A percentile compares a stretch with the other conserved stretches of the same genome.
phyloP scores from a whole-genome alignment of 306 rosid species.

The Crotalaria pallida region DNA sequence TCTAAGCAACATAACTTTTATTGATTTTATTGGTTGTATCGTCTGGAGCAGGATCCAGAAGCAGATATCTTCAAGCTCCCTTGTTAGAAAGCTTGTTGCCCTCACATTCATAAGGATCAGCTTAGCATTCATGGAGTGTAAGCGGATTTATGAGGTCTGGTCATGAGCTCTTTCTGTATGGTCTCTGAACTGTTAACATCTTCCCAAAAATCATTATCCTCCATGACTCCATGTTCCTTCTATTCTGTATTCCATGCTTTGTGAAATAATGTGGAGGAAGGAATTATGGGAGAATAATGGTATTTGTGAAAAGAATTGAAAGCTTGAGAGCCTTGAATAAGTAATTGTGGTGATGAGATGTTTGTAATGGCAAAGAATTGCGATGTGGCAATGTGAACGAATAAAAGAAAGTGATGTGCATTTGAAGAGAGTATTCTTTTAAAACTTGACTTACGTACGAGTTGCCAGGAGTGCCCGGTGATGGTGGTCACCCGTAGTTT shows the following conservation, averaged over 20 bases:
- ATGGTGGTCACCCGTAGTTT: too few relatives aligned
- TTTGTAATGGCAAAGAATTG: too few relatives aligned
- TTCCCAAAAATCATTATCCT: not conserved
- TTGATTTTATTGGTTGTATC: constrained; percentile 2
- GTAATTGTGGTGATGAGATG: too few relatives aligned
- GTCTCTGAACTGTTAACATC: not conserved
- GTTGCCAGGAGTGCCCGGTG: too few relatives aligned
- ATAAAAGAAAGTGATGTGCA: too few relatives aligned
- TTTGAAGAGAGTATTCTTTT: too few relatives aligned
- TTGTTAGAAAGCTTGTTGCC: constrained; percentile 67
- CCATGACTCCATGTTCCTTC: not conserved
- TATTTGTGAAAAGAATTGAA: too few relatives aligned
- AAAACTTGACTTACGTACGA: too few relatives aligned
- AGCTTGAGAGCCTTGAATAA: too few relatives aligned
- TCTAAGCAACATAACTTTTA: not conserved
- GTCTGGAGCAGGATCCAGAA: constrained; percentile 73
- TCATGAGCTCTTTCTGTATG: constrained; percentile 6
- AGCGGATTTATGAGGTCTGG: constrained; percentile 84
- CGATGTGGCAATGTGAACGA: too few relatives aligned
- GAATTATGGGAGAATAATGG: too few relatives aligned
- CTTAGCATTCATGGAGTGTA: constrained; percentile 78
- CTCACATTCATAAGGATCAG: constrained; percentile 65
- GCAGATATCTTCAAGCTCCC: constrained; percentile 73
- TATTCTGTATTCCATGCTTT: constrained; percentile 1
- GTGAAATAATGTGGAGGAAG: too few relatives aligned